phyloP scores from a whole-genome alignment of 371 early-diverging fungal genomes.

The Catenaria anguillulae region DNA sequence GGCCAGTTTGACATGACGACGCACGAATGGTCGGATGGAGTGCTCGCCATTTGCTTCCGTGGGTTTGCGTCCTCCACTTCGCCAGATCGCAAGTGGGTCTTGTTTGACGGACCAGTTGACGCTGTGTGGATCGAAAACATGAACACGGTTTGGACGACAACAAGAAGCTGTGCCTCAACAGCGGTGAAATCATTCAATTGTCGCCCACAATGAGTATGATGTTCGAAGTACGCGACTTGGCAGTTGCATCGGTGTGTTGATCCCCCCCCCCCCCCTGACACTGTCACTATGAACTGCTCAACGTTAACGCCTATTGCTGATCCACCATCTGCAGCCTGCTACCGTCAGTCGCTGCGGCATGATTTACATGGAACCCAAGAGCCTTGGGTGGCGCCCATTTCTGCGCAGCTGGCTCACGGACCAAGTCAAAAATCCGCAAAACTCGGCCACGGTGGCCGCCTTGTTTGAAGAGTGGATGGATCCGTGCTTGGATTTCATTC shows the following conservation, averaged over 20 bases:
- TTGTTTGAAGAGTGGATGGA: slow-evolving; percentile 14
- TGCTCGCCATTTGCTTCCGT: slow-evolving; percentile 32
- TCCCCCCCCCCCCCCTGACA: background rate
- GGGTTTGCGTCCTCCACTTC: slow-evolving; percentile 29
- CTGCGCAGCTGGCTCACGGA: slow-evolving; percentile 25
- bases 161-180: slow-evolving; percentile 40
- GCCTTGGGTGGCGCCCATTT: slow-evolving; percentile 30
- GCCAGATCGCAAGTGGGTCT: slow-evolving; percentile 40
- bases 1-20: slow-evolving; percentile 44
- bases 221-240: slow-evolving; percentile 41
- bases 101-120: slow-evolving; percentile 50
- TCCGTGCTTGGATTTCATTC: slow-evolving; percentile 22
- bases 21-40: slow-evolving; percentile 44
- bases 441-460: background rate
- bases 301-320: too few relatives aligned
- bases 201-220: slow-evolving; percentile 33
- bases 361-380: slow-evolving; percentile 45
- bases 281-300: too few relatives aligned
- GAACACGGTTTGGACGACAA: slow-evolving; percentile 50
- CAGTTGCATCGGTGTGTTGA: slow-evolving; percentile 25
- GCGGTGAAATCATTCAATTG: slow-evolving; percentile 49
- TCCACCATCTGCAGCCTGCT: slow-evolving; percentile 28
- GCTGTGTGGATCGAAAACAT: slow-evolving; percentile 52
- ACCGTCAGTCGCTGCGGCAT: slow-evolving; percentile 45
- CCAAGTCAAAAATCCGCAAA: background rate